Percentiles rank a stretch among this genome's conserved stretches.
Evolutionary conservation across 2,329 filamentous ascomycete species (phyloP).

Genomic region (Pseudogymnoascus sp.): DNA sequence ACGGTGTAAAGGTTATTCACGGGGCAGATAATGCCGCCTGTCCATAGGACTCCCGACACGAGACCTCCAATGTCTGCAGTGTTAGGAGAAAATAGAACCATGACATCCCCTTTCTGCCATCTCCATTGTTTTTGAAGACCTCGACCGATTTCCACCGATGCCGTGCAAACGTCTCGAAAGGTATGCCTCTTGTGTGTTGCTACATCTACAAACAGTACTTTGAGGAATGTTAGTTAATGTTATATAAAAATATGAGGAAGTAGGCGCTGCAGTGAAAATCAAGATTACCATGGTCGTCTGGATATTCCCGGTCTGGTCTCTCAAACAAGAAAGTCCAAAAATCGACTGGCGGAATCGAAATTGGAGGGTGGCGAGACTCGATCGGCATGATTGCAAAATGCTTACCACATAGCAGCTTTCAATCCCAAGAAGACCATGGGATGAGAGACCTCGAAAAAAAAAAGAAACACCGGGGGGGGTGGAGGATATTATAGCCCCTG

Average conservation of each 20-base stretch:
- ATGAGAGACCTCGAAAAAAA: neutral
- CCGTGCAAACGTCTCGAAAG: constrained; percentile 51
- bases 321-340: constrained; percentile 72
- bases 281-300: constrained; percentile 58
- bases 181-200: constrained; percentile 59
- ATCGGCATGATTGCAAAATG: constrained; percentile 10
- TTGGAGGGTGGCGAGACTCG: constrained; percentile 51
- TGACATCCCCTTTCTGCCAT: constrained; percentile 71
- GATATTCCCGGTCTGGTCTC: constrained; percentile 50
- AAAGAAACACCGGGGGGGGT: neutral
- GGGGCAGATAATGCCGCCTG: constrained; percentile 66
- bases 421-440: neutral
- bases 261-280: constrained; percentile 17
- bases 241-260: neutral
- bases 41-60: constrained; percentile 71
- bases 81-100: constrained; percentile 74
- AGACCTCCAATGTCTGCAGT: constrained; percentile 68
- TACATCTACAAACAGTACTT: constrained; percentile 58
- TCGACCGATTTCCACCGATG: constrained; percentile 63
- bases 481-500: neutral
- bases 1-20: constrained; percentile 77
- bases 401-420: neutral
- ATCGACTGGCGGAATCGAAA: constrained; percentile 65
- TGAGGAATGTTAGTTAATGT: neutral
- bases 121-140: constrained; percentile 63